Base-by-base conservation (phyloP, 306 rosid species). In the Hippophae gyantsensis region DNA sequence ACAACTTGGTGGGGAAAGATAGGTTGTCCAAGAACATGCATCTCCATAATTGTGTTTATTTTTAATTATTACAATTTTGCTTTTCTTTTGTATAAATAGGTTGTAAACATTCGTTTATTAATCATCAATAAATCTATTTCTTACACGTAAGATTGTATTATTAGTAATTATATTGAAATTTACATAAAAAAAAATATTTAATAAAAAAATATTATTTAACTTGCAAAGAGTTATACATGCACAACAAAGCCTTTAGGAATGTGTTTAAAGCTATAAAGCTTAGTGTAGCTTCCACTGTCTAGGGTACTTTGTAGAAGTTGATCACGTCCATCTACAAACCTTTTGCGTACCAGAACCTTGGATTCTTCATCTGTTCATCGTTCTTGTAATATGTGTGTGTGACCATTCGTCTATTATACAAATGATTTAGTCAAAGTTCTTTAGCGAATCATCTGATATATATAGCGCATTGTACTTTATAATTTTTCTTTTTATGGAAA, bases 201-300 rank as follows among this genome's bases (percentile, higher is more conserved):
- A 18, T 18, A 18, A 18, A 18, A 18, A 18, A 18, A 18, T 18
- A 18, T 18, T 18, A 18, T 18, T 18, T 18, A 18, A 88, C 96
- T 89, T 87, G 87, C 7, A 93, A 88, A 70, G 79, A 80, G n/a
- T 80, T 83, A 55, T 18, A 89, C 80, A 74, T 83, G 85, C 18
- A 92, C 73, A 10, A 96, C 74, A 54, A 88, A 88, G 41, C 95
- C 99, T 59, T 83, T 92, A 23, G 82, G 49, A 6, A 80, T 42
- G 71, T 92, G 86, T 59, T 77, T 82, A 76, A 72, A 92, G 72
- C 93, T 85, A 63, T 79, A 72, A 44, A 92, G 87, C 81, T 82
- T 87, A 26, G 6, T 75, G 81, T 87, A 92, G 61, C 73, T 81
- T 80, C 81, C 97, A 2, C 13, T 72, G 71, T 86, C 83, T 5